These are phyloP conservation scores for Rhizopus microsporus DNA, from an alignment of 371 early-diverging fungal genomes.

Conservation along the genomic window DNA sequence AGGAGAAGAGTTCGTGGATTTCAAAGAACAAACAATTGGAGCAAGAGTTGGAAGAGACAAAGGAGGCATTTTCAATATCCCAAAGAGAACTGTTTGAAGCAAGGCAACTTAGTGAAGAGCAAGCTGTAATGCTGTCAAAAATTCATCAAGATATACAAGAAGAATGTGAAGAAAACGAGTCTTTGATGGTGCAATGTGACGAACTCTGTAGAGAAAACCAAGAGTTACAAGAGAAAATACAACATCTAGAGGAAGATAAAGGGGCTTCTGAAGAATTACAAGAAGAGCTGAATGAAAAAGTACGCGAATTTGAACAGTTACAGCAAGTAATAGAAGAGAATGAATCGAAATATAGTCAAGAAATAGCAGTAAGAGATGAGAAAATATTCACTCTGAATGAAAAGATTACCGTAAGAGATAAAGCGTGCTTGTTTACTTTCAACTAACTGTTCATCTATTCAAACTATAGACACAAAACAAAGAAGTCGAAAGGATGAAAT, in stretches of 20 bases:
- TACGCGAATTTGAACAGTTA: conserved; percentile 11
- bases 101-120: conserved; percentile 62
- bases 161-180: conserved; percentile 39
- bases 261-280: conserved; percentile 17
- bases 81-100: conserved; percentile 58
- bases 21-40: conserved; percentile 62
- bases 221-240: conserved; percentile 52
- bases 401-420: neutral
- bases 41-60: conserved; percentile 59
- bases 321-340: conserved; percentile 2
- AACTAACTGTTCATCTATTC: neutral
- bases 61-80: conserved; percentile 10
- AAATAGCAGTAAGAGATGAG: neutral
- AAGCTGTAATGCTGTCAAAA: conserved; percentile 45
- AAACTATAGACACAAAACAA: neutral
- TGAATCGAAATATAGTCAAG: conserved; percentile 5
- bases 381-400: conserved; percentile 7
- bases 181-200: conserved; percentile 56
- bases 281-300: conserved; percentile 12
- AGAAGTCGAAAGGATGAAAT: neutral
- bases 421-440: neutral
- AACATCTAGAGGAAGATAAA: conserved; percentile 37
- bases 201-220: conserved; percentile 31
- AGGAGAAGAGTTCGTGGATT: conserved; percentile 58
- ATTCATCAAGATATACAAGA: conserved; percentile 55